Evolutionary conservation across 1,139 yeast genomes (phyloP), one percentile per base, ranked within the genome.

Genomic region (Yamadazyma triangularis): DNA sequence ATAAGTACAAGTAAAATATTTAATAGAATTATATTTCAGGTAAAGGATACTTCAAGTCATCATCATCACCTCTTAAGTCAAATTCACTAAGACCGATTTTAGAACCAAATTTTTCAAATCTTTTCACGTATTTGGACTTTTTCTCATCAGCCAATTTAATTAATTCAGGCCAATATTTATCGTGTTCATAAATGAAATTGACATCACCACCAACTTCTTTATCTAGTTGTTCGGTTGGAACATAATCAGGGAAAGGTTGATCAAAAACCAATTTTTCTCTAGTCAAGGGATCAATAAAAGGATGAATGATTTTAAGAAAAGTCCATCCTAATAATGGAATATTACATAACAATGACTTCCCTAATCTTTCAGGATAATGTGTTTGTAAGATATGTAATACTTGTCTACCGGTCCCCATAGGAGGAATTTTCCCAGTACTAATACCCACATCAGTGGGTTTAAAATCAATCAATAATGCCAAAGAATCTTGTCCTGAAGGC

Each of bases 401-500:
- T 53, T 86, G 93, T 41, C 86, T 77, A 16, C 93, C 60, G 13
- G 63, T 64, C 21, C 67, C 59, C 28, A 64, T 52, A 8, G 71
- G 64, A 1, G 73, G 73, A 34, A 67, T 64, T 31, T 60, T 58
- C 12, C 72, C 51, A 3, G 68, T 62, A 23, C 64, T 51, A 10
- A 62, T 63, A 49, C 58, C 58, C 2, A 55, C 59, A 4, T 73
- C 73, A 1, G 73, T 71, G 2, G 69, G 81, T 56, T 88, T 86
- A 58, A 89, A 91, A 58, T 91, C 97, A 41, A 89, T 89, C 43
- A 91, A 64, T 33, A 91, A 61, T 1, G 96, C 96, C 31, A 89
- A 65, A 21, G 91, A 83, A 51, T 88, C 97, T 57, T 89, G 97
- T 7, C 97, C 97, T 1, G 88, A 76, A 3, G 96, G 96, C 96